Evolutionary conservation across 345 rosid genomes (phyloP).

Genomic region (Gossypium bickii): DNA sequence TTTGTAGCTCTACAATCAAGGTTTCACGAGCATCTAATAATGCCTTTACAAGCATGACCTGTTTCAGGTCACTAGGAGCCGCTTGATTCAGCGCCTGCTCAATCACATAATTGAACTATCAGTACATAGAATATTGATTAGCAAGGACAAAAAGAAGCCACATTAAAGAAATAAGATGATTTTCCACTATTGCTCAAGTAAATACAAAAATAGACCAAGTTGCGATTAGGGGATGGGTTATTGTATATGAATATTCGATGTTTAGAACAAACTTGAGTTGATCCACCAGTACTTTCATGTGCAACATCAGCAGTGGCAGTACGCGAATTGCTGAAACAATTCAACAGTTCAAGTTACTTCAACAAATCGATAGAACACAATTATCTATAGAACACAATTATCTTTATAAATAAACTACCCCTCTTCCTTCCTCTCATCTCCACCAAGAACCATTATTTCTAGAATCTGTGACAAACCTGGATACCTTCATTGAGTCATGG

Average conservation of each 20-base stretch:
- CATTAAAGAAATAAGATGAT: background rate
- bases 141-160: background rate
- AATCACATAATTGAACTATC: conserved; percentile 28
- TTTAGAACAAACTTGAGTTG: conserved; percentile 45
- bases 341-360: conserved; percentile 17
- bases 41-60: conserved; percentile 55
- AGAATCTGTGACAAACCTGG: conserved; percentile 55
- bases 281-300: conserved; percentile 38
- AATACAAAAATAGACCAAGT: background rate
- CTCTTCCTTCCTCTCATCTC: background rate
- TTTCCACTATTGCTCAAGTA: conserved; percentile 5
- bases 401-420: background rate
- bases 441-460: background rate
- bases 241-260: conserved; percentile 18
- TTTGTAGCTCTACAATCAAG: conserved; percentile 62
- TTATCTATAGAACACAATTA: background rate
- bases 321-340: conserved; percentile 43
- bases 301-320: conserved; percentile 27
- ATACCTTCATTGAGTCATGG: conserved; percentile 32
- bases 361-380: conserved; percentile 8
- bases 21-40: conserved; percentile 58
- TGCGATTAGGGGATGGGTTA: background rate
- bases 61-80: conserved; percentile 40
- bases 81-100: conserved; percentile 45
- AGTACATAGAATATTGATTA: conserved; percentile 13